Evolutionary conservation across 495 filamentous ascomycete genomes (phyloP).

Genomic region (Parathielavia hyrcaniae): DNA sequence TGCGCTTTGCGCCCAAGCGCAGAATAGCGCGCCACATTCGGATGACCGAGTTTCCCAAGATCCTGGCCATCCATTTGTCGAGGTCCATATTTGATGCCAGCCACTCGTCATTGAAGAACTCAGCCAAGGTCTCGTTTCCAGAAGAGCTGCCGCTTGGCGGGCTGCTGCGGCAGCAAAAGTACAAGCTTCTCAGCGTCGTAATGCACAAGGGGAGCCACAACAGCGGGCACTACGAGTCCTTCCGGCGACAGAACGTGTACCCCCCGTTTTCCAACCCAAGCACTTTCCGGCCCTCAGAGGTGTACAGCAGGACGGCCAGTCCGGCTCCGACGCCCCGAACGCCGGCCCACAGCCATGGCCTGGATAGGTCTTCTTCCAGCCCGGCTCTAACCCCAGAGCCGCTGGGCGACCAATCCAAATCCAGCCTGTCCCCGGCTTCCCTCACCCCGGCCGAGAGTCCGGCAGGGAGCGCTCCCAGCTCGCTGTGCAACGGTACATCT

Average conservation of each 20-base stretch:
- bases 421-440: constrained; percentile 26
- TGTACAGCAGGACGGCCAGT: constrained; percentile 53
- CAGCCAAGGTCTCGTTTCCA: constrained; percentile 86
- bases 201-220: constrained; percentile 95
- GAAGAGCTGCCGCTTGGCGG: constrained; percentile 76
- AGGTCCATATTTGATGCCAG: constrained; percentile 76
- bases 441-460: constrained; percentile 11
- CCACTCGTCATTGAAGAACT: constrained; percentile 79
- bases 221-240: constrained; percentile 95
- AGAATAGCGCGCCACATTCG: constrained; percentile 79
- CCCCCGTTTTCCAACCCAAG: constrained; percentile 77
- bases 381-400: constrained; percentile 39
- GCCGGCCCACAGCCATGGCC: not conserved
- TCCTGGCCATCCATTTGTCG: constrained; percentile 87
- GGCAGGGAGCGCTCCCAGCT: not conserved
- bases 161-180: constrained; percentile 67
- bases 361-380: constrained; percentile 27
- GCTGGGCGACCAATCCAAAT: constrained; percentile 24
- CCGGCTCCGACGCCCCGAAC: constrained; percentile 42
- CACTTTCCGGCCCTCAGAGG: constrained; percentile 62
- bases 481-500: not conserved
- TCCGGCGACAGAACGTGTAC: constrained; percentile 70
- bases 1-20: constrained; percentile 66
- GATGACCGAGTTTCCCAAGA: constrained; percentile 77
- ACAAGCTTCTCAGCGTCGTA: constrained; percentile 80